Conservation (phyloP, 805 yeast species). For the Jamesozyma gamospora region DNA sequence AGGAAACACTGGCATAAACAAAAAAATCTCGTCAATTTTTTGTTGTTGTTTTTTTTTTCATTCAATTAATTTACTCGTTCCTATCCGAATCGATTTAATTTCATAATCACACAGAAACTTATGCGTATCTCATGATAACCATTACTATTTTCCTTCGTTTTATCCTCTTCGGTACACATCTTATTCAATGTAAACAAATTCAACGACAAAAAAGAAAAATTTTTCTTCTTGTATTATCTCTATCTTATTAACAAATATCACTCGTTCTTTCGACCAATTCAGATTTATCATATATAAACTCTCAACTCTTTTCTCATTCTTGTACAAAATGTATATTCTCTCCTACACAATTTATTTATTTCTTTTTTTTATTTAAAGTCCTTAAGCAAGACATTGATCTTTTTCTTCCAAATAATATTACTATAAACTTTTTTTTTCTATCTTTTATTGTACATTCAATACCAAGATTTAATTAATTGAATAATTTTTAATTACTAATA, state of each 20-base stretch:
- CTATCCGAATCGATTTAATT: background rate
- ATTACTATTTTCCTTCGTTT: no score
- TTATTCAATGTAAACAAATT: no score
- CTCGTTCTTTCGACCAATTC: background rate
- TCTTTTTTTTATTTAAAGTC: background rate
- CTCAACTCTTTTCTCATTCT: background rate
- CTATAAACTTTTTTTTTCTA: background rate
- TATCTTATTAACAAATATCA: background rate
- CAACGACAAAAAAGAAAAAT: background rate
- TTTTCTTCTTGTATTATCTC: background rate
- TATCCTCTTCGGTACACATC: no score
- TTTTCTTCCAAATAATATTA: conserved; percentile 1
- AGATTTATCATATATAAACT: conserved; percentile 1
- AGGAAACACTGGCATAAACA: no score
- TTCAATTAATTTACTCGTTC: background rate
- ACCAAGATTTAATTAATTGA: background rate
- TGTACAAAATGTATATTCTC: no score
- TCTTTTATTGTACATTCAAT: background rate
- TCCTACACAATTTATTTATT: background rate
- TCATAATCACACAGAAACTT: no score
- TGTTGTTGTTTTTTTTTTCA: no score
- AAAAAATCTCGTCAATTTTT: background rate
- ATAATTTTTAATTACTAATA: background rate
- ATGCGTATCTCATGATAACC: no score
- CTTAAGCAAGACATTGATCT: conserved; percentile 5